Evolutionary conservation across 2,329 filamentous ascomycete species (phyloP).

Genomic region (Exophiala bonariae): DNA sequence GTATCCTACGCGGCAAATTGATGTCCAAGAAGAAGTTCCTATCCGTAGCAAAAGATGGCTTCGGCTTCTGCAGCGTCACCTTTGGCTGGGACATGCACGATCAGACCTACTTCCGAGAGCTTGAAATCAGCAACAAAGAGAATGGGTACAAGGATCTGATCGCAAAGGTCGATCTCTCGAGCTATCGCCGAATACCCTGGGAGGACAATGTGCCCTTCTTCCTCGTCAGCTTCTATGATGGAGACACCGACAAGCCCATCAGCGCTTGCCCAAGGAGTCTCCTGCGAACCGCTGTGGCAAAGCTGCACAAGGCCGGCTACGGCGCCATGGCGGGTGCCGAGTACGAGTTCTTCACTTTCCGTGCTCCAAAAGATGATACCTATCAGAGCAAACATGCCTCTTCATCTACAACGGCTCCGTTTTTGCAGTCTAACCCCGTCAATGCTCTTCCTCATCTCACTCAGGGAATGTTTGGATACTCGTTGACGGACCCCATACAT

Average conservation of each 20-base stretch:
- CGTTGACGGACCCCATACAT: constrained; percentile 78
- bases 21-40: constrained; percentile 93
- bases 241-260: constrained; percentile 70
- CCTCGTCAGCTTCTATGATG: constrained; percentile 78
- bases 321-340: constrained; percentile 89
- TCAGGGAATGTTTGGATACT: constrained; percentile 96
- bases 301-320: constrained; percentile 67
- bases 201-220: constrained; percentile 85
- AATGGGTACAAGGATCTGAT: constrained; percentile 88
- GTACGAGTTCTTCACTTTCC: constrained; percentile 94
- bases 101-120: constrained; percentile 79
- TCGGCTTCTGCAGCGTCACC: constrained; percentile 91
- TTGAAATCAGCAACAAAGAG: constrained; percentile 83
- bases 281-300: constrained; percentile 66
- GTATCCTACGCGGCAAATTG: constrained; percentile 79
- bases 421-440: constrained; percentile 71
- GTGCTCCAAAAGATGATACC: constrained; percentile 56
- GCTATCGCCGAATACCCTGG: constrained; percentile 85
- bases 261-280: constrained; percentile 78
- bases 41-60: constrained; percentile 75
- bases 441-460: constrained; percentile 75
- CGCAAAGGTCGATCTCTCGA: constrained; percentile 74
- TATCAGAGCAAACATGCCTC: constrained; percentile 54
- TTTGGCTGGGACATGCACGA: constrained; percentile 99
- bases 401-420: constrained; percentile 69